phyloP scores from a whole-genome alignment of 352 stramenopile species.

The Phytophthora melonis region DNA sequence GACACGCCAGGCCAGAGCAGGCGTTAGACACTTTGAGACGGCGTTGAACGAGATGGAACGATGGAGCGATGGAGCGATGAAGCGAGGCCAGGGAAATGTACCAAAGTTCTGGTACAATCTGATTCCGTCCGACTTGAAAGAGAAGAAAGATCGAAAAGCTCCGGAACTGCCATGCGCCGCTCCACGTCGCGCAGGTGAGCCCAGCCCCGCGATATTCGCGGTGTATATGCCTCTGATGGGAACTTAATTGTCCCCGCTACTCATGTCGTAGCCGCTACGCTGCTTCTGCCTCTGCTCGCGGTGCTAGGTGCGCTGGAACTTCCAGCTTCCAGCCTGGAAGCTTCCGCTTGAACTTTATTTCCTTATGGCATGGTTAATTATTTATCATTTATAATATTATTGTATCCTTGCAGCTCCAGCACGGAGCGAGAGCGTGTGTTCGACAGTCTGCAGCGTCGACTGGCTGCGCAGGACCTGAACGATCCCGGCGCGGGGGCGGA shows the following conservation, averaged over 20 bases:
- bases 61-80: too few species aligned
- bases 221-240: background rate
- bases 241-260: background rate
- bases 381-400: background rate
- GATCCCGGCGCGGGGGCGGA: constrained; percentile 5
- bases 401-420: background rate
- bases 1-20: background rate
- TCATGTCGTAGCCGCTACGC: constrained; percentile 16
- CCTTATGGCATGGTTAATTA: constrained; percentile 7
- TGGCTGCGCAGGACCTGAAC: constrained; percentile 13
- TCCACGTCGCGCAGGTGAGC: constrained; percentile 32
- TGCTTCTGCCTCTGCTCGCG: constrained; percentile 9
- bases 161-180: constrained; percentile 23
- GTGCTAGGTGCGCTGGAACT: constrained; percentile 28
- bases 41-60: too few species aligned
- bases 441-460: constrained; percentile 23
- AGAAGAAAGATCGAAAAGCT: constrained; percentile 38
- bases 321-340: too few species aligned
- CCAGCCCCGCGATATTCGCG: background rate
- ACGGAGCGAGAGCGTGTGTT: constrained; percentile 15
- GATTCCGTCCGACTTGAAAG: constrained; percentile 31
- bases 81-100: background rate
- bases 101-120: constrained; percentile 15
- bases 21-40: background rate
- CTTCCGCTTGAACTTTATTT: background rate